These are phyloP conservation scores for Phytopythium ostracodes DNA, from an alignment of 352 stramenopile species.

Conservation along the genomic window DNA sequence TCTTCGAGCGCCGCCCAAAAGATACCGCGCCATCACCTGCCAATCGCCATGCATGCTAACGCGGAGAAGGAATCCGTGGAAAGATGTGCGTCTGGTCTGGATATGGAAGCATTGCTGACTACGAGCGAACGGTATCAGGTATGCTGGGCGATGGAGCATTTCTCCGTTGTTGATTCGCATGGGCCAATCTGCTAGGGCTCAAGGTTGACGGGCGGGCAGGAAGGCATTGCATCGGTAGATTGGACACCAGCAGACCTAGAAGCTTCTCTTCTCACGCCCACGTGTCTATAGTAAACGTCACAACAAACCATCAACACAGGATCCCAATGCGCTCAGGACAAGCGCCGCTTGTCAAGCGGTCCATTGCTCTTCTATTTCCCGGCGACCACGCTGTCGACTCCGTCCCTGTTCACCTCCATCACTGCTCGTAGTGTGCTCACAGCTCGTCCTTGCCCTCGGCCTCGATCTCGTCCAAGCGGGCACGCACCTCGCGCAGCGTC, in stretches of 20 bases:
- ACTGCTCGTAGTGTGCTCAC: slow-evolving; percentile 9
- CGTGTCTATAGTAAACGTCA: too few relatives aligned
- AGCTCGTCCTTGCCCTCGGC: slow-evolving; percentile 30
- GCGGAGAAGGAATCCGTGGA: background rate
- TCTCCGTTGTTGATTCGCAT: background rate
- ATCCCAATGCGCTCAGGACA: too few relatives aligned
- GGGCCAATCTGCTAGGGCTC: background rate
- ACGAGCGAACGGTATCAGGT: too few relatives aligned
- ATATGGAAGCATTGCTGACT: background rate
- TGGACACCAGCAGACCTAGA: too few relatives aligned
- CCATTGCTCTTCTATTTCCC: background rate
- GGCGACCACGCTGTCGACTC: too few relatives aligned
- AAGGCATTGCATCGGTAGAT: too few relatives aligned
- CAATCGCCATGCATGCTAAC: too few relatives aligned
- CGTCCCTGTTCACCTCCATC: background rate
- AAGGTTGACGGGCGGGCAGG: background rate
- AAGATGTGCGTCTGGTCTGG: background rate
- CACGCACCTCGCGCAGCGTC: slow-evolving; percentile 61
- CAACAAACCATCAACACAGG: background rate
- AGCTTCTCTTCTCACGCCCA: too few relatives aligned
- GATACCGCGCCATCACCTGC: background rate
- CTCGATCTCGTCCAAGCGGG: slow-evolving; percentile 42
- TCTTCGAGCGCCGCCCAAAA: slow-evolving; percentile 1
- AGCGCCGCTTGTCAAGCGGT: too few relatives aligned
- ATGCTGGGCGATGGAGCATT: too few relatives aligned